phyloP scores from a whole-genome alignment of 1,284 basidiomycete species.

The Rhodofomes roseus region DNA sequence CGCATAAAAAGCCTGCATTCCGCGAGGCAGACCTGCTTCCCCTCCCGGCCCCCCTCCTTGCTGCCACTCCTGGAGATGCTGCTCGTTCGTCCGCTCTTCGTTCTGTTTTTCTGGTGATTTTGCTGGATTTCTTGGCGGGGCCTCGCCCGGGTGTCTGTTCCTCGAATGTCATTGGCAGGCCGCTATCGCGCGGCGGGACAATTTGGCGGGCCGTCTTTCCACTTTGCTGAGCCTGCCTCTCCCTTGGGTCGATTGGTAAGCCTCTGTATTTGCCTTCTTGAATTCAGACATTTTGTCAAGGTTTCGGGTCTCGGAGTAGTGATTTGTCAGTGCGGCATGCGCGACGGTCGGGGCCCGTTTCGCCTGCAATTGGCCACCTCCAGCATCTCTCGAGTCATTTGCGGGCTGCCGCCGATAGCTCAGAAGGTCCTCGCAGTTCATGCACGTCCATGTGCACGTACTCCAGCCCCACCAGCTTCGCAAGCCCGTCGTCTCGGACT shows the following conservation, averaged over 20 bases:
- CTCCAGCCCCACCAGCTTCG: background rate
- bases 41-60: background rate
- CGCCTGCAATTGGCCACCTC: too few relatives aligned
- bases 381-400: too few relatives aligned
- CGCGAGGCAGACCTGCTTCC: background rate
- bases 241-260: background rate
- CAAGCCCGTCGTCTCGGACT: background rate
- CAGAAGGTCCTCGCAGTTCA: too few relatives aligned
- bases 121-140: background rate
- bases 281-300: background rate
- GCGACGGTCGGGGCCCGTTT: background rate
- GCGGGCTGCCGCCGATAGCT: too few relatives aligned
- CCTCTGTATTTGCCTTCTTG: background rate
- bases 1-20: conserved; percentile 3
- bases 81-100: background rate
- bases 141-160: background rate
- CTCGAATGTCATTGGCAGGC: background rate
- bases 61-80: background rate
- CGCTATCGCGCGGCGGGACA: background rate
- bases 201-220: background rate
- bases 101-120: background rate
- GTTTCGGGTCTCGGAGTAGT: background rate
- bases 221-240: background rate
- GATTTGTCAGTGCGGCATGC: background rate
- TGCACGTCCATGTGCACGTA: too few relatives aligned